Base-by-base conservation (phyloP, 2,329 filamentous ascomycete genomes). In the Ilyonectria destructans region DNA sequence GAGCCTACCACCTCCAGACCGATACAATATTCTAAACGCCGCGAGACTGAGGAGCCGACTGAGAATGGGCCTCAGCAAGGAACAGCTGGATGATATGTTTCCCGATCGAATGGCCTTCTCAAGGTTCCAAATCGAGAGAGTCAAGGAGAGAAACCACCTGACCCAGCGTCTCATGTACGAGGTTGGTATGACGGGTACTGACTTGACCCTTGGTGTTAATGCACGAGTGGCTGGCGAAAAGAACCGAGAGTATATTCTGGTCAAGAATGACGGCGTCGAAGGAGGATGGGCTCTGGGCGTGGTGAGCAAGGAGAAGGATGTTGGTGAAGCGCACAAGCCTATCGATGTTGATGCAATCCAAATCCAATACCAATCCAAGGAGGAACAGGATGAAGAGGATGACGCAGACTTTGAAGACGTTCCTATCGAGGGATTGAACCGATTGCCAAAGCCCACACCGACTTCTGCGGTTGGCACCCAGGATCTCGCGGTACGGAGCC, bases 41-140 rank as follows among this genome's bases (percentile, higher is more conserved):
- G 96, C 97, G 2, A 88, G 96, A 69, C 79, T 99, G 69, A 87
- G 96, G 64, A 97, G 94, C 80, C 88, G 96, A 60, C 85, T 99
- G 76, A 90, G 96, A 78, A 97, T 99, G 96, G 96, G 96, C 0
- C 89, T 97, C 75, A 97, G 94, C 64, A 98, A 98, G 81, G 96
- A 99, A 71, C 96, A 99, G 81, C 83, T 99, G 15, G 95, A 98
- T 73, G 89, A 87, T 52, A 99, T 99, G 96, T 99, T 99, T 79
- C 96, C 96, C 0, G 93, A 99, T 79, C 90, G 96, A 29, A 98
- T 99, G 95, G 96, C 92, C 1, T 99, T 99, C 78, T 98, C 95
- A 1, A 92, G 88, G 69, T 99, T 99, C 77, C 96, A 99, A 81
- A 97, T 99, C 65, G 96, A 98, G 78, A 87, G 96, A 65, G 97